Evolutionary conservation across 176 grass and related monocot genomes (phyloP).

Genomic region (Lolium perenne): DNA sequence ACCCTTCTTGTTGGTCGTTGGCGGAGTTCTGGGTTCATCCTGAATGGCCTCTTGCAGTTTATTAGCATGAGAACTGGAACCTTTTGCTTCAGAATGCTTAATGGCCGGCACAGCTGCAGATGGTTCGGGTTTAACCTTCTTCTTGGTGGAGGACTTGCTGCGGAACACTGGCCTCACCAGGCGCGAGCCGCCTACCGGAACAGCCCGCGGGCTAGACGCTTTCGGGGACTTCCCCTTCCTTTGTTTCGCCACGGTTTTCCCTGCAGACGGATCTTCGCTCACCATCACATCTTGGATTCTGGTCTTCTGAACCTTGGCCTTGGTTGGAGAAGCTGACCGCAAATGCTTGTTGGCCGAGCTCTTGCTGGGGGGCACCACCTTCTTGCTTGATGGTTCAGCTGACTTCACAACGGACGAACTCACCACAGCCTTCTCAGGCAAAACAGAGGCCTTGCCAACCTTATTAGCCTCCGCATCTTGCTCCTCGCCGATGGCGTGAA

Average conservation of each 20-base stretch:
- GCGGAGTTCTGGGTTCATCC: constrained; percentile 60
- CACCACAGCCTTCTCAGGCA: constrained; percentile 52
- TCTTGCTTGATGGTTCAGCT: constrained; percentile 28
- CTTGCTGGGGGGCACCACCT: constrained; percentile 15
- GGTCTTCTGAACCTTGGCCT: constrained; percentile 63
- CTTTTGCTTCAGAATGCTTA: constrained; percentile 54
- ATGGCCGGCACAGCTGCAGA: constrained; percentile 22
- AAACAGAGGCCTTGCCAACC: constrained; percentile 49
- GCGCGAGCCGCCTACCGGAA: constrained; percentile 55
- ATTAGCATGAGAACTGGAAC: constrained; percentile 27
- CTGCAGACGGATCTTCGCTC: constrained; percentile 41
- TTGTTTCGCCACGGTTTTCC: constrained; percentile 35
- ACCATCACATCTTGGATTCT: constrained; percentile 95
- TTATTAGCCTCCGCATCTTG: constrained; percentile 46
- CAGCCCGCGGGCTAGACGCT: constrained; percentile 60
- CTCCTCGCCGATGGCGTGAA: constrained; percentile 45
- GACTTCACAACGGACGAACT: constrained; percentile 48
- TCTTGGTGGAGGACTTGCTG: constrained; percentile 69
- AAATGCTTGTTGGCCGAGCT: constrained; percentile 52
- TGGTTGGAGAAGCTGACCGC: constrained; percentile 55
- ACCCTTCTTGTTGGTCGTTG: constrained; percentile 49
- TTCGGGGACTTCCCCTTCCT: constrained; percentile 77
- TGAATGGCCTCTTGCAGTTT: constrained; percentile 45
- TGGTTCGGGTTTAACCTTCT: constrained; percentile 78
- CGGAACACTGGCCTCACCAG: constrained; percentile 75